phyloP scores from a whole-genome alignment of 352 stramenopile species.

The Globisporangium abappressorium region DNA sequence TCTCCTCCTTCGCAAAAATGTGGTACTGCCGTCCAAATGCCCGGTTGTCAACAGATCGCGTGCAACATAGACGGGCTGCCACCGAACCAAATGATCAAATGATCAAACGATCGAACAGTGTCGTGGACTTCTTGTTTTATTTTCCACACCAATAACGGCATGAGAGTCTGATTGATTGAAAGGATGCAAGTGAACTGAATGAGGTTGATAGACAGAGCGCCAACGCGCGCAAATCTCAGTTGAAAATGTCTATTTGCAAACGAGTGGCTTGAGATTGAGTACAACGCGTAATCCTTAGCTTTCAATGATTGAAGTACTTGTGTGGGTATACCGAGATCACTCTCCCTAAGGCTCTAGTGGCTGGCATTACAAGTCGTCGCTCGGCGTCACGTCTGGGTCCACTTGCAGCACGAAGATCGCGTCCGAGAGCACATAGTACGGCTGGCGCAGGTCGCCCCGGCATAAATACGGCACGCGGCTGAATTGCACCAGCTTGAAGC shows the following conservation, averaged over 20 bases:
- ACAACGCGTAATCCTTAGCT: neutral
- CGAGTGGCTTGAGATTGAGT: neutral
- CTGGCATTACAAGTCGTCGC: neutral
- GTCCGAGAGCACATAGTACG: slow-evolving; percentile 85
- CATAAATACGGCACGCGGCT: slow-evolving; percentile 84
- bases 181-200: neutral
- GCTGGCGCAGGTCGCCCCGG: slow-evolving; percentile 68
- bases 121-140: neutral
- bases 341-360: neutral
- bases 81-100: neutral
- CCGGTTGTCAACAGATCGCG: neutral
- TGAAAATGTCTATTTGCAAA: neutral
- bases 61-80: neutral
- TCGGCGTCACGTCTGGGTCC: slow-evolving; percentile 20
- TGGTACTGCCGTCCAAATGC: neutral
- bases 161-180: neutral
- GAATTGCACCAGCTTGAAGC: slow-evolving; percentile 78
- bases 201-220: neutral
- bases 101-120: neutral
- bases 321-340: neutral
- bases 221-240: neutral
- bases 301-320: neutral
- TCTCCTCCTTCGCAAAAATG: neutral
- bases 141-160: neutral
- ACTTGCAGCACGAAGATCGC: slow-evolving; percentile 81